phyloP scores from a whole-genome alignment of 768 basidiomycete genomes.

The Termitomyces sp. region DNA sequence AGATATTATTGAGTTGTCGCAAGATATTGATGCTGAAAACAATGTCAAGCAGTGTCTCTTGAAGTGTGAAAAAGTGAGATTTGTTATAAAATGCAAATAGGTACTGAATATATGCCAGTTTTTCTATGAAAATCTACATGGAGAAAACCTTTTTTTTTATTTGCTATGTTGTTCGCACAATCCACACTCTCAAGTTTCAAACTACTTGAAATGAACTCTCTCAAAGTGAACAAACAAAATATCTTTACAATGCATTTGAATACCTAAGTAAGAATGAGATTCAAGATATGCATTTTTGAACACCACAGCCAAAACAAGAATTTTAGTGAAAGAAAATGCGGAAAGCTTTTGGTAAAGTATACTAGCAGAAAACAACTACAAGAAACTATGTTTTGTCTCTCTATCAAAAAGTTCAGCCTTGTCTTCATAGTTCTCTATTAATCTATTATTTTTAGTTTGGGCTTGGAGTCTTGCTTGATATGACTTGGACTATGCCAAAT shows the following conservation, averaged over 20 bases:
- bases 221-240: background rate
- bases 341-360: background rate
- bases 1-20: background rate
- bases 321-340: background rate
- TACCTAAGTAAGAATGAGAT: background rate
- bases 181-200: background rate
- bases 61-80: background rate
- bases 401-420: background rate
- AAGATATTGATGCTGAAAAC: background rate
- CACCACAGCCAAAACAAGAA: background rate
- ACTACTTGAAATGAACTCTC: background rate
- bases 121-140: background rate
- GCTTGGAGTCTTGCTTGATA: background rate
- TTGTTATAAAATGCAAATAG: background rate
- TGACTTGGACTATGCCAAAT: background rate
- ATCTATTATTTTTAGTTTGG: background rate
- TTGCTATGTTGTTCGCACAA: background rate
- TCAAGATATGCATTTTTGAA: background rate
- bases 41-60: background rate
- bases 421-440: background rate
- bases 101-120: background rate
- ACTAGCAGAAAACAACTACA: background rate
- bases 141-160: too few relatives aligned
- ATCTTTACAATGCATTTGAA: background rate
- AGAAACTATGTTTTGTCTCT: background rate